Evolutionary conservation across 1,139 yeast genomes (phyloP).

Genomic region (Chernovozyma aurita): DNA sequence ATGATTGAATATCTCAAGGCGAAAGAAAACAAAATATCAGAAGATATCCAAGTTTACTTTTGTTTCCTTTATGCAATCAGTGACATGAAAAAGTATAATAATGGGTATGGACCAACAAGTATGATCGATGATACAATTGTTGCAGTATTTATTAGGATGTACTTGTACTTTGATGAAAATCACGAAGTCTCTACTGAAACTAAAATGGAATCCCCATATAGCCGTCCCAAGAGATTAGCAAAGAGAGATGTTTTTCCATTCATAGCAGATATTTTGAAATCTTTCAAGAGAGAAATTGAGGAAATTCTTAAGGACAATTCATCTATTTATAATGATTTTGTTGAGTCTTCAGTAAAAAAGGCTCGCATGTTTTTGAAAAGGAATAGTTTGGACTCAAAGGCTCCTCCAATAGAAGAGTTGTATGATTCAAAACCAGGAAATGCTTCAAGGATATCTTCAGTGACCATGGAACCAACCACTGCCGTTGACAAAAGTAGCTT

Average conservation of each 20-base stretch:
- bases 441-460: too few relatives aligned
- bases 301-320: slow-evolving; percentile 26
- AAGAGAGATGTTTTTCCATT: slow-evolving; percentile 43
- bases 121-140: slow-evolving; percentile 71
- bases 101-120: slow-evolving; percentile 81
- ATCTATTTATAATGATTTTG: slow-evolving; percentile 28
- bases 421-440: too few relatives aligned
- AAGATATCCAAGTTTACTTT: slow-evolving; percentile 26
- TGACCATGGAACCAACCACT: too few relatives aligned
- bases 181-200: neutral
- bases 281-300: slow-evolving; percentile 29
- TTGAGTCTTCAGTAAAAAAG: slow-evolving; percentile 8
- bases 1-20: slow-evolving; percentile 23
- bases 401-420: too few relatives aligned
- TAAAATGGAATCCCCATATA: slow-evolving; percentile 26
- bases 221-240: slow-evolving; percentile 36
- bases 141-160: slow-evolving; percentile 54
- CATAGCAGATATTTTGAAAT: slow-evolving; percentile 31
- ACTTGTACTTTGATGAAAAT: slow-evolving; percentile 15
- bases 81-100: slow-evolving; percentile 68
- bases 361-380: too few relatives aligned
- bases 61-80: slow-evolving; percentile 50
- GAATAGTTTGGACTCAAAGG: too few relatives aligned
- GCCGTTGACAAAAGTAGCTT: too few relatives aligned
- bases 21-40: slow-evolving; percentile 26